phyloP scores from a whole-genome alignment of 2,329 filamentous ascomycete species.

The Didymellaceae sp. region DNA sequence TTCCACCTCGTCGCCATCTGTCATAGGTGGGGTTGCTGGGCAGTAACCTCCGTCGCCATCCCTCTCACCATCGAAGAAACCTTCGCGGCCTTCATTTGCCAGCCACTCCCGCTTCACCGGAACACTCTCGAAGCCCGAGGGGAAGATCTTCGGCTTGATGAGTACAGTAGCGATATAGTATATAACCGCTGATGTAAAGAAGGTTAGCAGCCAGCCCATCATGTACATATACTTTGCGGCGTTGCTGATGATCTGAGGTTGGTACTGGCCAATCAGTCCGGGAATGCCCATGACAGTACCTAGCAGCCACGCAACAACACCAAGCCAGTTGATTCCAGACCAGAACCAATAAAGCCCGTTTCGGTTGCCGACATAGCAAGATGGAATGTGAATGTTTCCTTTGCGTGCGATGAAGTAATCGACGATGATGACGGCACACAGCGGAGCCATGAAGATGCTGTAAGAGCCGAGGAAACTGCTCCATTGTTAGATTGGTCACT shows the following conservation, averaged over 20 bases:
- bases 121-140: constrained; percentile 26
- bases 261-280: constrained; percentile 40
- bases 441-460: constrained; percentile 52
- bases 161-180: constrained; percentile 33
- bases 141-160: constrained; percentile 27
- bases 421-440: constrained; percentile 49
- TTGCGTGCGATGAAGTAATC: constrained; percentile 50
- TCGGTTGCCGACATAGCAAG: constrained; percentile 41
- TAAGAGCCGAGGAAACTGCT: constrained; percentile 53
- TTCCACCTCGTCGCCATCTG: constrained; percentile 19
- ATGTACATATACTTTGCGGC: constrained; percentile 46
- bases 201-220: constrained; percentile 45
- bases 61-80: constrained; percentile 41
- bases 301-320: constrained; percentile 39
- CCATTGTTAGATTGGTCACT: background rate
- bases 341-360: constrained; percentile 41
- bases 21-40: constrained; percentile 23
- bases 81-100: constrained; percentile 35
- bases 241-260: constrained; percentile 40
- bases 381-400: constrained; percentile 52
- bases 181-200: constrained; percentile 35
- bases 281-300: constrained; percentile 45
- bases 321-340: constrained; percentile 43
- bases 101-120: constrained; percentile 28
- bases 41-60: constrained; percentile 19